Evolutionary conservation across 2,329 filamentous ascomycete species (phyloP).

Genomic region (Talaromyces sp.): DNA sequence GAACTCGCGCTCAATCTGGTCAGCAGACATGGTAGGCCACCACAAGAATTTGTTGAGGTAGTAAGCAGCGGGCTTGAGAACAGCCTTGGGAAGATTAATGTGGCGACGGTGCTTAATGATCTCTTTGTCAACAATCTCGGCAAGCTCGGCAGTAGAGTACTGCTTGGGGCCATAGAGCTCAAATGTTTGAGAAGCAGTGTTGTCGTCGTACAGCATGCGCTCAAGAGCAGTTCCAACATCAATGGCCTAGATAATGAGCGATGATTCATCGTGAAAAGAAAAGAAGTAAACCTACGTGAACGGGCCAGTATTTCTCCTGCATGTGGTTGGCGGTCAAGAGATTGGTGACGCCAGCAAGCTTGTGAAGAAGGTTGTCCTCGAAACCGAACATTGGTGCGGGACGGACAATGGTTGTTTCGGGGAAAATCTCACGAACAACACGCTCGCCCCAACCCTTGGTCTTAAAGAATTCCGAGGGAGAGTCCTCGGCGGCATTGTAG

Average conservation of each 20-base stretch:
- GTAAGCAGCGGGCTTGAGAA: constrained; percentile 71
- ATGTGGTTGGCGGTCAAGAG: constrained; percentile 89
- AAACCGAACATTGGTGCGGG: constrained; percentile 92
- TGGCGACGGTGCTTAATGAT: constrained; percentile 86
- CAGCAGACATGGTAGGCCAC: constrained; percentile 80
- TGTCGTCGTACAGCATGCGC: constrained; percentile 85
- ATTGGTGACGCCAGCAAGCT: constrained; percentile 74
- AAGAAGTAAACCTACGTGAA: constrained; percentile 64
- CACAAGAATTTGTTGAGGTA: constrained; percentile 78
- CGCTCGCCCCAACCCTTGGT: constrained; percentile 85
- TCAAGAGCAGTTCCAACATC: constrained; percentile 89
- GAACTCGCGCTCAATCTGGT: constrained; percentile 88
- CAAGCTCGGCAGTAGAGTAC: constrained; percentile 85
- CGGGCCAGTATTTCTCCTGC: constrained; percentile 84
- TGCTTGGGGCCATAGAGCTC: constrained; percentile 93
- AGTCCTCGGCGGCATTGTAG: constrained; percentile 79
- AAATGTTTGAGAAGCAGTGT: constrained; percentile 81
- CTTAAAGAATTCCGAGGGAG: constrained; percentile 80
- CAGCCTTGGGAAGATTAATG: constrained; percentile 79
- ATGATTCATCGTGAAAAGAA: background rate
- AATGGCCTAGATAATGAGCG: constrained; percentile 57
- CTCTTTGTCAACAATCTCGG: constrained; percentile 82
- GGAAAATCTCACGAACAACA: constrained; percentile 82
- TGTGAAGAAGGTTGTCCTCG: constrained; percentile 87
- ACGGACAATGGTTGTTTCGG: constrained; percentile 93